Percentiles rank a stretch among this genome's conserved stretches.
Evolutionary conservation across 805 yeast species (phyloP).

Genomic region (Starmerella gropengiesseri): DNA sequence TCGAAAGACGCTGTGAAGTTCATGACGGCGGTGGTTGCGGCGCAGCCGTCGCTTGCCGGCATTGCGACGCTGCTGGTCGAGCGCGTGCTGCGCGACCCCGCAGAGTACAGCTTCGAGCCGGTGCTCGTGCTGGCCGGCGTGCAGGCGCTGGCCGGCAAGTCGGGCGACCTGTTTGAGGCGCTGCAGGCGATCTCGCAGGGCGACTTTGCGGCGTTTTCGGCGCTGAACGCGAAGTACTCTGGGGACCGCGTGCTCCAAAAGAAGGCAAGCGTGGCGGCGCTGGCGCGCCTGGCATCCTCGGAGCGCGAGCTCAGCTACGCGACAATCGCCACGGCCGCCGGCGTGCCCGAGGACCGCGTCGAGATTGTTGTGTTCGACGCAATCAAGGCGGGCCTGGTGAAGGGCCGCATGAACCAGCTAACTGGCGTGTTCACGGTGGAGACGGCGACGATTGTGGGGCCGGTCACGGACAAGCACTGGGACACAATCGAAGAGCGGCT

Average conservation of each 20-base stretch:
- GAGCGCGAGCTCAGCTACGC: constrained; percentile 26
- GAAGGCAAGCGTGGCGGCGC: constrained; percentile 28
- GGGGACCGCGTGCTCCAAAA: constrained; percentile 10
- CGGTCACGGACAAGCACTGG: constrained; percentile 33
- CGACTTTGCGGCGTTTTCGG: constrained; percentile 23
- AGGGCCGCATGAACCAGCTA: constrained; percentile 36
- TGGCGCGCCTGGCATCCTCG: constrained; percentile 25
- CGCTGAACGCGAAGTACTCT: constrained; percentile 6
- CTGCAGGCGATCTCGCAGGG: constrained; percentile 28
- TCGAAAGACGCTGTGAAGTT: constrained; percentile 15
- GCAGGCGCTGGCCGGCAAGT: constrained; percentile 20
- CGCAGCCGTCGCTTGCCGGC: constrained; percentile 8
- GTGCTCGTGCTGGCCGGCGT: constrained; percentile 28
- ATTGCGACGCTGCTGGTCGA: constrained; percentile 24
- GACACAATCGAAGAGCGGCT: constrained; percentile 28
- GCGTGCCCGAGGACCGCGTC: constrained; percentile 28
- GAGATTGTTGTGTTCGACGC: constrained; percentile 35
- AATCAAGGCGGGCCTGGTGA: constrained; percentile 34
- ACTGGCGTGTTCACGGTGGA: constrained; percentile 31
- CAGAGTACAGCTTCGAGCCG: constrained; percentile 26
- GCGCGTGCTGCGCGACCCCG: constrained; percentile 23
- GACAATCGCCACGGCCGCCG: constrained; percentile 28
- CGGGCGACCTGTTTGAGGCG: constrained; percentile 24
- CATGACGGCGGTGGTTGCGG: constrained; percentile 23
- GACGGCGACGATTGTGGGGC: constrained; percentile 30